Evolutionary conservation across 768 basidiomycete genomes (phyloP), one percentile per base, ranked within the genome.

Genomic region (Rhizopogon salebrosus): DNA sequence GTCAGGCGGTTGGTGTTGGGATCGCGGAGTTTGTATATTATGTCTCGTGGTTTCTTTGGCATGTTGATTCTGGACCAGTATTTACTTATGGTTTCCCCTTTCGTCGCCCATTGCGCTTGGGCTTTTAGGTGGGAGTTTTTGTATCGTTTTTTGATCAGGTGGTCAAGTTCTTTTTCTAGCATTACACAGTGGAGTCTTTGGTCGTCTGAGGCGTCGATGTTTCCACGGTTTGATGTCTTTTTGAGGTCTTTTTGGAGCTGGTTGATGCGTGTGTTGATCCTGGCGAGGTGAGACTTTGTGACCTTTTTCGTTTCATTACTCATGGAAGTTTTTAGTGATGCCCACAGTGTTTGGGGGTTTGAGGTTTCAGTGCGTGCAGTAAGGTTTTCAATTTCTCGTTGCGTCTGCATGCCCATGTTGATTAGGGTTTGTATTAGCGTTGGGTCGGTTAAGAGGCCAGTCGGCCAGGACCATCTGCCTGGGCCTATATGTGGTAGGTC

Each of bases 51-150:
- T 11, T 49, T 26, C 0, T 29, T 29, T 0, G 38, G 34, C 18
- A 53, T 59, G 16, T 61, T 55, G 0, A 55, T 6, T 1, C 48
- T 22, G 0, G 56, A 38, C 64, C 65, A 67, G 53, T 59, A 64
- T 23, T 60, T 63, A 1, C 40, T 58, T 0, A 63, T 54, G 3
- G 52, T 61, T 45, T 62, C 59, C 0, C 55, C 54, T 31, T 62
- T 38, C 0, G n/a, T 2, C 1, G 41, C 42, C 5, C 48, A 38
- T 20, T 24, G 20, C 2, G 49, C 43, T 27, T 52, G 53, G 0
- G 35, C 35, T 1, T 5, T 10, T 2, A n/a, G 11, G 6, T 39
- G 11, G 1, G 18, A 36, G 20, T 52, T 24, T 23, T 34, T 35
- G 26, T 54, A 43, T 2, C 43, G 1, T 29, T 54, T 54, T 11